A percentile compares a stretch with the other conserved stretches of the same genome.
phyloP scores from a whole-genome alignment of 176 grass and related monocot genomes.

The Phragmites australis region DNA sequence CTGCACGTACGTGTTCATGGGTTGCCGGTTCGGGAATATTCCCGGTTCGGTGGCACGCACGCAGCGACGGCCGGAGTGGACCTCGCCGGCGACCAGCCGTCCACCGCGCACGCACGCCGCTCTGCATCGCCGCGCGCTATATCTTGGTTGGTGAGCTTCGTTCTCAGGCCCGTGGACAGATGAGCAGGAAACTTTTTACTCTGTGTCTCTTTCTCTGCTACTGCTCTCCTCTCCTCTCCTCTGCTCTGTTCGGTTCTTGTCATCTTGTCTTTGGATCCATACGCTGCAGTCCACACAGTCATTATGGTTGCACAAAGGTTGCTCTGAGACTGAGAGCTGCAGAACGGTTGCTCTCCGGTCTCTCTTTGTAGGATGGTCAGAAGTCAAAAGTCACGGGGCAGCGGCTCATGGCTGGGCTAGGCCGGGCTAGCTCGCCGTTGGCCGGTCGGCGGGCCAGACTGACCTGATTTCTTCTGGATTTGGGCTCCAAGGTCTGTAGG shows the following conservation, averaged over 20 bases:
- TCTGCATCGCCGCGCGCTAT: too few relatives aligned
- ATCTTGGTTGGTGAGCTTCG: slow-evolving; percentile 10
- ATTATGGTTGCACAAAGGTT: not conserved
- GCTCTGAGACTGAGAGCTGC: not conserved
- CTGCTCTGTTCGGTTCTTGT: not conserved
- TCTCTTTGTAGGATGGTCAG: too few relatives aligned
- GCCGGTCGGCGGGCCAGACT: not conserved
- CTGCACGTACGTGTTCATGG: not conserved
- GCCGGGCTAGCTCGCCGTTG: too few relatives aligned
- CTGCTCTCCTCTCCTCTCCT: not conserved
- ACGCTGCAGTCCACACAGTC: not conserved
- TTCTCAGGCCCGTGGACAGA: not conserved
- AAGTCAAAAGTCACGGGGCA: too few relatives aligned
- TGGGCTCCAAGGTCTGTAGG: not conserved
- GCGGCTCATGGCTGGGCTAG: too few relatives aligned
- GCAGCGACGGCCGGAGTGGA: not conserved
- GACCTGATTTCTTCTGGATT: not conserved
- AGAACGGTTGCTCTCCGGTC: not conserved
- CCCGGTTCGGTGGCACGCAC: not conserved
- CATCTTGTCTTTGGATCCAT: slow-evolving; percentile 18
- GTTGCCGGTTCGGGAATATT: too few relatives aligned
- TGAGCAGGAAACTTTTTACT: not conserved
- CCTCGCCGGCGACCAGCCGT: not conserved
- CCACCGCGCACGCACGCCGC: too few relatives aligned
- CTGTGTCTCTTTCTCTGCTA: not conserved